Percentiles rank a stretch among this genome's conserved stretches.
These are phyloP conservation scores for Calonectria pauciramosa DNA, from an alignment of 2,329 filamentous ascomycete species.

Conservation along the genomic window DNA sequence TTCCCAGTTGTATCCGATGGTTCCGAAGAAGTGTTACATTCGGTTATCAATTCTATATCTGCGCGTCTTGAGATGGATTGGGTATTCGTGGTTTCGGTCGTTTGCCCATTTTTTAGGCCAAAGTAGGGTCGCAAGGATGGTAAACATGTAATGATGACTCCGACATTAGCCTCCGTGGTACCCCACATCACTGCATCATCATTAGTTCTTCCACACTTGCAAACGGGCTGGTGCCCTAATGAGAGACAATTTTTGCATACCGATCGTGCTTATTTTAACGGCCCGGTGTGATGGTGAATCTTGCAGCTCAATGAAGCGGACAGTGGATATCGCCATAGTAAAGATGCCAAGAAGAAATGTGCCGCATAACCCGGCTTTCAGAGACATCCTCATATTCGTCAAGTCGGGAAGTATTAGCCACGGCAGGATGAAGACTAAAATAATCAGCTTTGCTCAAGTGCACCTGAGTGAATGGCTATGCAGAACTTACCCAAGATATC, in stretches of 20 bases:
- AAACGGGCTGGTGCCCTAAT: neutral
- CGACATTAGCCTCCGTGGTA: neutral
- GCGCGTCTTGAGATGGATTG: neutral
- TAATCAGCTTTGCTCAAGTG: neutral
- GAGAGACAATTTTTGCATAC: neutral
- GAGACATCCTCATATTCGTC: neutral
- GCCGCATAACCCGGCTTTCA: neutral
- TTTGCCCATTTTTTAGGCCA: neutral
- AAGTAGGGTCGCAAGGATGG: neutral
- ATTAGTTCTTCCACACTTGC: neutral
- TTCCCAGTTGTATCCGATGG: neutral
- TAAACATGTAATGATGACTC: neutral
- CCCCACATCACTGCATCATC: neutral
- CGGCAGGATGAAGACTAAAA: neutral
- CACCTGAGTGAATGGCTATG: neutral
- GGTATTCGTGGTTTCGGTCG: neutral
- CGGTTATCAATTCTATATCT: neutral
- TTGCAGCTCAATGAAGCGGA: neutral
- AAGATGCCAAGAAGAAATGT: neutral
- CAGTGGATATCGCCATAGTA: neutral
- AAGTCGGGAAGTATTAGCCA: neutral
- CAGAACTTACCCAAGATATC: neutral
- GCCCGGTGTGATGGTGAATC: neutral
- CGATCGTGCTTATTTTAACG: neutral
- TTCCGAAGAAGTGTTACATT: neutral